Evolutionary conservation across 768 basidiomycete species (phyloP).

Genomic region (Cytidiella melzeri): DNA sequence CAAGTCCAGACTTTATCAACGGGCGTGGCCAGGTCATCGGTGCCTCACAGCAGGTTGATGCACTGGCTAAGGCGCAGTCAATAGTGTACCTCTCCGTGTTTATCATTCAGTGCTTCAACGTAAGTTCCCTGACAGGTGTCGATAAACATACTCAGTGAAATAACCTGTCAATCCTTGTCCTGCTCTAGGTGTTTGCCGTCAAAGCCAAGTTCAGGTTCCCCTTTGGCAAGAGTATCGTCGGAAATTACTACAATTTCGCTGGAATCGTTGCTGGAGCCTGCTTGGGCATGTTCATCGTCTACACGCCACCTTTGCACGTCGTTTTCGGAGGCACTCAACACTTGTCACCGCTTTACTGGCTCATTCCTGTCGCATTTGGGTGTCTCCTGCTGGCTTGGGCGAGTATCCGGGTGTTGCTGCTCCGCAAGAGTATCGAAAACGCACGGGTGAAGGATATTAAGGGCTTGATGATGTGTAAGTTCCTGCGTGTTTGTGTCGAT

Average conservation of each 20-base stretch:
- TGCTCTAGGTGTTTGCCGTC: slow-evolving; percentile 52
- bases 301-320: slow-evolving; percentile 62
- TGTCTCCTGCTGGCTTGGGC: slow-evolving; percentile 50
- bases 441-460: slow-evolving; percentile 58
- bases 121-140: slow-evolving; percentile 23
- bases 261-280: slow-evolving; percentile 57
- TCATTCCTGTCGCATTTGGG: slow-evolving; percentile 59
- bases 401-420: slow-evolving; percentile 49
- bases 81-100: slow-evolving; percentile 65
- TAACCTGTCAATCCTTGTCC: neutral
- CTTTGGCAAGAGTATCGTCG: slow-evolving; percentile 50
- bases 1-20: slow-evolving; percentile 52
- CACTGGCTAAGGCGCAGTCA: slow-evolving; percentile 54
- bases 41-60: slow-evolving; percentile 47
- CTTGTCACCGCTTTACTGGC: slow-evolving; percentile 61
- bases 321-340: slow-evolving; percentile 59
- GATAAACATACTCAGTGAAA: neutral
- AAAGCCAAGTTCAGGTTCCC: slow-evolving; percentile 59
- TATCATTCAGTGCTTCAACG: slow-evolving; percentile 66
- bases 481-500: neutral
- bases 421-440: slow-evolving; percentile 50
- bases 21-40: slow-evolving; percentile 40
- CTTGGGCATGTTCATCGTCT: slow-evolving; percentile 62
- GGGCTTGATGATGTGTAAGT: slow-evolving; percentile 69
- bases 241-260: slow-evolving; percentile 59